Percentiles rank a stretch among this genome's conserved stretches.
These are phyloP conservation scores for Mycena galericulata DNA, from an alignment of 768 basidiomycete species.

Conservation along the genomic window DNA sequence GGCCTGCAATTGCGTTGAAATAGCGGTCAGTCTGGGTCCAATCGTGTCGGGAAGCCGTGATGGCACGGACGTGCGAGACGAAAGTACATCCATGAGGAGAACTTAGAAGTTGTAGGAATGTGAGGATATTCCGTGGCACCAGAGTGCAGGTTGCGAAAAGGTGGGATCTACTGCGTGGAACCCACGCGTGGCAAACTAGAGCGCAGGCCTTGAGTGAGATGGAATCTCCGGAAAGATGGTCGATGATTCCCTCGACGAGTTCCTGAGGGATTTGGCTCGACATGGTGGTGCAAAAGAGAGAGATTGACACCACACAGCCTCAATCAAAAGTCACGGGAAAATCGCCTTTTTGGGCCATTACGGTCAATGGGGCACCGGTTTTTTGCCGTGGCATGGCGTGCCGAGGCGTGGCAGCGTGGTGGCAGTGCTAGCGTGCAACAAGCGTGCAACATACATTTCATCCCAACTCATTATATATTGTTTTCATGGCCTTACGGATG, in stretches of 20 bases:
- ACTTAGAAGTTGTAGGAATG: neutral
- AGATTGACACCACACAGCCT: no score
- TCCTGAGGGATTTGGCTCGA: neutral
- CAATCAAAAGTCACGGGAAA: no score
- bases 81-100: neutral
- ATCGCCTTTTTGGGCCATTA: no score
- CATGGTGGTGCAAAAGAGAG: no score
- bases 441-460: no score
- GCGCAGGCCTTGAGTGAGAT: neutral
- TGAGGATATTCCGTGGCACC: neutral
- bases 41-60: neutral
- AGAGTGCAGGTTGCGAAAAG: neutral
- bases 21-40: neutral
- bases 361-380: no score
- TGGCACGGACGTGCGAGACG: neutral
- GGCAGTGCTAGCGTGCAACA: no score
- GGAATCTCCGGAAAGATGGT: neutral
- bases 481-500: no score
- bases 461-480: no score
- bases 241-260: constrained; percentile 12
- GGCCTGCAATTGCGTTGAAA: neutral
- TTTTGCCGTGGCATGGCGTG: no score
- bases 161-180: neutral
- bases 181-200: neutral
- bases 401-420: no score